Evolutionary conservation across 2,329 filamentous ascomycete genomes (phyloP).

Genomic region (Cladosporium sp.): DNA sequence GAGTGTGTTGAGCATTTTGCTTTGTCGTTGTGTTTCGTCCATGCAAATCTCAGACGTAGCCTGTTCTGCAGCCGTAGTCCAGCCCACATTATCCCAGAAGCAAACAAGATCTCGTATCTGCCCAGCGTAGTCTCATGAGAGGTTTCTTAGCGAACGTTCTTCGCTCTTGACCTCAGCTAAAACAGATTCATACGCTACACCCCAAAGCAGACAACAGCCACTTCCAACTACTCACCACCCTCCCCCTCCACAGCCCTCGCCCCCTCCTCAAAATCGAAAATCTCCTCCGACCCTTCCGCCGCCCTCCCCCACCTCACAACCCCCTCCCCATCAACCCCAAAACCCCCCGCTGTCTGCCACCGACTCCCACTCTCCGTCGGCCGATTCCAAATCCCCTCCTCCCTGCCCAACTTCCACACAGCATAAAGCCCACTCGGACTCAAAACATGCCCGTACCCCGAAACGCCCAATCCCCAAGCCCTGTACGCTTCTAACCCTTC

Average conservation of each 20-base stretch:
- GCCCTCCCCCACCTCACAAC: slow-evolving; percentile 50
- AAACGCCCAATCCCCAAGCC: slow-evolving; percentile 65
- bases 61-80: neutral
- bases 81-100: neutral
- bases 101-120: neutral
- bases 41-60: neutral
- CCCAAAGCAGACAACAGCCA: neutral
- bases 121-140: no score
- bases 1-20: neutral
- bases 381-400: slow-evolving; percentile 67
- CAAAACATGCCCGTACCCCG: slow-evolving; percentile 63
- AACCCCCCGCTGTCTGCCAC: slow-evolving; percentile 70
- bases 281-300: slow-evolving; percentile 32
- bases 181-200: neutral
- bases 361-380: slow-evolving; percentile 65
- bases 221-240: neutral
- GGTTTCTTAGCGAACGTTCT: neutral
- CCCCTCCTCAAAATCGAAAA: slow-evolving; percentile 16
- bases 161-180: neutral
- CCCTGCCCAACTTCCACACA: slow-evolving; percentile 58
- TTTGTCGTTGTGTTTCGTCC: neutral
- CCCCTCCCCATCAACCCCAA: slow-evolving; percentile 58
- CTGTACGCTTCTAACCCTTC: slow-evolving; percentile 60
- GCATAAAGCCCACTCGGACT: slow-evolving; percentile 59
- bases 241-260: neutral